Percentiles rank a stretch among this genome's conserved stretches.
Conservation (phyloP, 768 basidiomycete species). For the Calocera viscosa region DNA sequence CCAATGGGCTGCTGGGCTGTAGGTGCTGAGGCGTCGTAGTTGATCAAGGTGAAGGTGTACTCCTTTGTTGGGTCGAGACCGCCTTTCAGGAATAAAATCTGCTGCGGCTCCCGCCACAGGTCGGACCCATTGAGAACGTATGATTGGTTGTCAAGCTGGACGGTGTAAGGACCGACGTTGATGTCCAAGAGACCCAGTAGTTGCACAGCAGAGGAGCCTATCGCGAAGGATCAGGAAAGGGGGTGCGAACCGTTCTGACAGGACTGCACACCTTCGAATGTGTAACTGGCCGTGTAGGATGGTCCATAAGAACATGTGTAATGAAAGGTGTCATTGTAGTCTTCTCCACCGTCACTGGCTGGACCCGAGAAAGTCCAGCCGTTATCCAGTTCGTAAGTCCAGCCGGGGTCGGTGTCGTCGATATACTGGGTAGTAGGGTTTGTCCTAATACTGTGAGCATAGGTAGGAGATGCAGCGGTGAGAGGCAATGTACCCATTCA, state of each 20-base stretch:
- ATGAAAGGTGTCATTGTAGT: too few relatives aligned
- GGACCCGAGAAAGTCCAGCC: not conserved
- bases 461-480: not conserved
- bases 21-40: not conserved
- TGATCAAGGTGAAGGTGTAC: not conserved
- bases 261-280: not conserved
- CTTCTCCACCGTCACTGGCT: not conserved
- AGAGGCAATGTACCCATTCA: not conserved
- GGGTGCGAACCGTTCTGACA: not conserved
- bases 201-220: not conserved
- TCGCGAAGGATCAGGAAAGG: not conserved
- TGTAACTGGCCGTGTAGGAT: not conserved
- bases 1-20: not conserved
- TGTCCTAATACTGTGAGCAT: not conserved
- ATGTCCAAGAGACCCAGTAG: not conserved
- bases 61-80: not conserved
- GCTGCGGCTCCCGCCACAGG: not conserved
- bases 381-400: not conserved
- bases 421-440: not conserved
- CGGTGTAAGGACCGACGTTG: not conserved
- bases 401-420: not conserved
- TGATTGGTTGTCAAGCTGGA: not conserved
- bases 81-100: not conserved
- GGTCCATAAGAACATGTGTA: not conserved
- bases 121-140: not conserved